These are phyloP conservation scores for Tephrocybe sp. DNA, from an alignment of 768 basidiomycete genomes.

Conservation along the genomic window DNA sequence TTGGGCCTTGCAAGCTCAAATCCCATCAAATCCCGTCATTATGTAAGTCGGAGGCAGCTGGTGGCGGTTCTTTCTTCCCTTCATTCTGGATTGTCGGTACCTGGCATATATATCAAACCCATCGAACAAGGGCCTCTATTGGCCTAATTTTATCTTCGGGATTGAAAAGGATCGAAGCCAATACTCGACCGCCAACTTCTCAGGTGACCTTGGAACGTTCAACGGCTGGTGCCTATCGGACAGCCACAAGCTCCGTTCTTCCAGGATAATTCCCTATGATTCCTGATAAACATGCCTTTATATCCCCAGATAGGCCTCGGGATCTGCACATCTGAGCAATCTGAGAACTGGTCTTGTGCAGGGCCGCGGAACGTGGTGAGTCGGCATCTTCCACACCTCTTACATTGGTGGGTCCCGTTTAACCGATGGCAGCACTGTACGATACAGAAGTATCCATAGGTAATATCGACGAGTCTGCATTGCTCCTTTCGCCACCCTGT, in stretches of 20 bases:
- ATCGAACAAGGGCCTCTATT: too few relatives aligned
- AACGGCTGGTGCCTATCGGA: constrained; percentile 29
- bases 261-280: constrained; percentile 25
- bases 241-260: constrained; percentile 39
- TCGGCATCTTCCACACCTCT: constrained; percentile 17
- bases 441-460: too few relatives aligned
- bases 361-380: constrained; percentile 8
- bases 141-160: too few relatives aligned
- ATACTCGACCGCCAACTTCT: background rate
- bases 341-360: constrained; percentile 1
- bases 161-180: background rate
- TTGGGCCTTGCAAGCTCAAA: too few relatives aligned
- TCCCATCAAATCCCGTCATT: too few relatives aligned
- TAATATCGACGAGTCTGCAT: too few relatives aligned
- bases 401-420: too few relatives aligned
- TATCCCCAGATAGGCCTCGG: constrained; percentile 11
- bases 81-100: background rate
- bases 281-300: constrained; percentile 7
- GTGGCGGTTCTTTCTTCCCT: constrained; percentile 8
- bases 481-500: too few relatives aligned
- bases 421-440: too few relatives aligned
- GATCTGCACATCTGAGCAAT: constrained; percentile 1
- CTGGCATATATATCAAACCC: too few relatives aligned
- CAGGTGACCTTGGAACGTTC: constrained; percentile 8
- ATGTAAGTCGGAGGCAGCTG: constrained; percentile 20